Evolutionary conservation across 2,329 filamentous ascomycete genomes (phyloP), one percentile per base, ranked within the genome.

Genomic region (Sclerotinia subarctica): DNA sequence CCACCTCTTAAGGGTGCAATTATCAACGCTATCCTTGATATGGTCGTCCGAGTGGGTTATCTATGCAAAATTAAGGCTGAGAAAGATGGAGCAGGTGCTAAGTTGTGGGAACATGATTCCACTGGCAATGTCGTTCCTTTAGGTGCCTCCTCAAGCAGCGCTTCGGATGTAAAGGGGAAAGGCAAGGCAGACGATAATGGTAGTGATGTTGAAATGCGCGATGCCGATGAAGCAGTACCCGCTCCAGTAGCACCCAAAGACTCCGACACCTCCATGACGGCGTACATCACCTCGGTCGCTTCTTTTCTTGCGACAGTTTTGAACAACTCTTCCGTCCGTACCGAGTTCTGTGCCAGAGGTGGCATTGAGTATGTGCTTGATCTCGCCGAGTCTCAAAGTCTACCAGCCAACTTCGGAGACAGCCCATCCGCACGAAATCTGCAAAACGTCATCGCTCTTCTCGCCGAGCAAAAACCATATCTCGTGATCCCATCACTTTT

Each of bases 291-390:
- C 74, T 90, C 91, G 32, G 82, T 92, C 49, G 85, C 90, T 69
- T 90, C 87, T 62, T 99, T 99, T 77, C 80, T 99, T 57, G 78
- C 79, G 13, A 75, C 72, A 1, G 72, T 78, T 51, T 72, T 78
- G 49, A 70, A 69, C 24, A 77, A 77, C 59, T 69, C 72, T 3
- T 71, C 75, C 7, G 72, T 76, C 32, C 74, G 77, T 17, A 70
- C 72, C 24, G 85, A 86, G 32, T 94, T 97, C 75, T 88, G 95
- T 70, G 87, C 91, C 66, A 85, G 86, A 62, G 92, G 93, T 68
- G 95, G 93, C 8, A 88, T 94, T 32, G 93, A 97, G 77, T 84
- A 90, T 63, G 83, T 98, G 26, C 83, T 99, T 66, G 93, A 97
- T 76, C 87, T 97, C 67, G 90, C 90, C 52, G 92, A 91, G 66